phyloP scores from a whole-genome alignment of 1,284 basidiomycete species.

The Apiotrichum akiyoshidainum region DNA sequence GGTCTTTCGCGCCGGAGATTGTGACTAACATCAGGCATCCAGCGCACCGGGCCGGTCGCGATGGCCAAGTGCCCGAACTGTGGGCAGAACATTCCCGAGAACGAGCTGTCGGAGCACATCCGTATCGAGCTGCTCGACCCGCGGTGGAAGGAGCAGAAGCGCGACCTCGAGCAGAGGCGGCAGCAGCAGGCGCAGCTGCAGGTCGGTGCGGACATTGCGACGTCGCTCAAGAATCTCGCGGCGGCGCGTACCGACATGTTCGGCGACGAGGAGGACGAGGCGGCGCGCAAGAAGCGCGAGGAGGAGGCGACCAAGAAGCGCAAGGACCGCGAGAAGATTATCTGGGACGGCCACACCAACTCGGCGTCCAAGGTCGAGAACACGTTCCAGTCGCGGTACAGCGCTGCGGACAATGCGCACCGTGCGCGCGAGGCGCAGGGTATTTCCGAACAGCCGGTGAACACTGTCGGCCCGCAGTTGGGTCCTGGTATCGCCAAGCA shows the following conservation, averaged over 20 bases:
- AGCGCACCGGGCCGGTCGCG: conserved; percentile 61
- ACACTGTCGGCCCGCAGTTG: conserved; percentile 28
- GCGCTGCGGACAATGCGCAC: conserved; percentile 91
- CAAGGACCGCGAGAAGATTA: conserved; percentile 82
- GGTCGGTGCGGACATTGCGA: conserved; percentile 77
- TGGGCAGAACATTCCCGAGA: conserved; percentile 86
- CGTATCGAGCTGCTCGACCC: conserved; percentile 97
- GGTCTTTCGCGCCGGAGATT: conserved; percentile 48
- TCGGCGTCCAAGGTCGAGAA: conserved; percentile 81
- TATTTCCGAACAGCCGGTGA: conserved; percentile 22
- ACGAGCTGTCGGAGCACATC: conserved; percentile 96
- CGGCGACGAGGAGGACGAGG: conserved; percentile 78
- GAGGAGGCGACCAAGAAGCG: conserved; percentile 73
- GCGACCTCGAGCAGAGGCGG: conserved; percentile 77
- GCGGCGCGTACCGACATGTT: conserved; percentile 91
- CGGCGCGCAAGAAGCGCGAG: conserved; percentile 75
- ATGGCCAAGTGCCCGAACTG: conserved; percentile 89
- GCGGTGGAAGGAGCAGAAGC: conserved; percentile 92
- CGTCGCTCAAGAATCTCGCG: conserved; percentile 84
- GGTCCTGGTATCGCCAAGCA: conserved; percentile 32
- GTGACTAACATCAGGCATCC: conserved; percentile 54
- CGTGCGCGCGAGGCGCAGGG: conserved; percentile 79
- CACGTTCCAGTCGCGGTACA: conserved; percentile 84
- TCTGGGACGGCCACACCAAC: conserved; percentile 93
- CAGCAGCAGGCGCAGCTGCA: conserved; percentile 84